Percentiles rank a stretch among this genome's conserved stretches.
Conservation (phyloP, 1,284 basidiomycete species). For the Vanrija sp. region DNA sequence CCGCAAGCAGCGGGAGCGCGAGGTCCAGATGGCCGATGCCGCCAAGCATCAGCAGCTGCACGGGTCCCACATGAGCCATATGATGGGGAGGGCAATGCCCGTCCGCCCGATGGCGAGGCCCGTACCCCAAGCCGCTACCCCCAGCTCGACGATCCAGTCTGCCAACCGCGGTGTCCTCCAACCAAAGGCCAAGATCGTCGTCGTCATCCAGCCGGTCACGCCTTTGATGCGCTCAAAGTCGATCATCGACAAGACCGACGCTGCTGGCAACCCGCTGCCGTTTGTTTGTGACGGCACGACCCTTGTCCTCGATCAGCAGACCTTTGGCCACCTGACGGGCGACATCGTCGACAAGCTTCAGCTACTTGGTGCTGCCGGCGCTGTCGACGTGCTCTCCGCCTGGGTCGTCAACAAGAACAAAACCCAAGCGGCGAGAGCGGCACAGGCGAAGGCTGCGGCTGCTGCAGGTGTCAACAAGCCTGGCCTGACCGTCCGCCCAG, state of each 20-base stretch:
- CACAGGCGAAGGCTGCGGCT: slow-evolving; percentile 18
- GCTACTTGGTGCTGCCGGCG: slow-evolving; percentile 35
- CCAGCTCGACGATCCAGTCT: slow-evolving; percentile 14
- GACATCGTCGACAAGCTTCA: slow-evolving; percentile 43
- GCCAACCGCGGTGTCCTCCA: slow-evolving; percentile 30
- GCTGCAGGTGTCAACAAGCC: slow-evolving; percentile 3
- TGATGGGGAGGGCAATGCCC: slow-evolving; percentile 7
- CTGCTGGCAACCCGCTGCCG: slow-evolving; percentile 34
- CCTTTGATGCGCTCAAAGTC: slow-evolving; percentile 36
- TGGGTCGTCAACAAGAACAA: slow-evolving; percentile 47
- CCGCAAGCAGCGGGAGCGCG: slow-evolving; percentile 31
- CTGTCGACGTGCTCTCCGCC: slow-evolving; percentile 41
- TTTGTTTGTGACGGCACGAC: slow-evolving; percentile 44
- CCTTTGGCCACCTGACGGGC: slow-evolving; percentile 40
- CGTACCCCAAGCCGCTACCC: slow-evolving; percentile 8
- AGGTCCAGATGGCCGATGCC: slow-evolving; percentile 18
- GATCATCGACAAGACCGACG: slow-evolving; percentile 37
- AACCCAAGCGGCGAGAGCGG: slow-evolving; percentile 28
- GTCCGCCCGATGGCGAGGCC: slow-evolving; percentile 9
- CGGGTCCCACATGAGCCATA: slow-evolving; percentile 1
- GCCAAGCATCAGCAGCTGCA: slow-evolving; percentile 12
- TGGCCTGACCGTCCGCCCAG: slow-evolving; percentile 4
- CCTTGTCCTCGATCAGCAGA: slow-evolving; percentile 37
- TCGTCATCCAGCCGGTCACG: slow-evolving; percentile 40
- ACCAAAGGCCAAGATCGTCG: slow-evolving; percentile 39